Evolutionary conservation across 768 basidiomycete species (phyloP), one percentile per base, ranked within the genome.

Genomic region (Lactarius indigo): DNA sequence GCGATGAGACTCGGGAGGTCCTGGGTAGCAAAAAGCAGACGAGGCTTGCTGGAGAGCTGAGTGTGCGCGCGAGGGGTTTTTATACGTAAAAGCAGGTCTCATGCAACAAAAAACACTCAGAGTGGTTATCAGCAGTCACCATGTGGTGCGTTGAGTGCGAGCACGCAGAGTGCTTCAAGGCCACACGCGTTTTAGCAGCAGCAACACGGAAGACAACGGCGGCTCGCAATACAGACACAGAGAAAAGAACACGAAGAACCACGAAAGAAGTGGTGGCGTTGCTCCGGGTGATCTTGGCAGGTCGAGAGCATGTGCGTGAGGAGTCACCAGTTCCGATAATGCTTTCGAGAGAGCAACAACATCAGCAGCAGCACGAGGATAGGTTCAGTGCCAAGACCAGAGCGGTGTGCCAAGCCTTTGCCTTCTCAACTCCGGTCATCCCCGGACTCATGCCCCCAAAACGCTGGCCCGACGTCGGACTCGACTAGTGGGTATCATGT

Each of bases 401-500:
- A 39, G n/a, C n/a, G 23, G 1, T 54, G 10, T n/a, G 23, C 23
- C n/a, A 18, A n/a, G 52, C 52, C 28, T 28, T n/a, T 39, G 37
- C 12, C n/a, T 28, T 28, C 52, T 54, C 52, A 12, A 6, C 55
- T 56, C 55, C 55, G 55, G 55, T 28, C 30, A 28, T 20, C 3
- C 20, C 55, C 30, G 55, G 57, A 23, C 28, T 10, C 52, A 13
- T 54, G n/a, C 5, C 52, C 28, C 23, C 26, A 28, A 6, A 54
- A n/a, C 12, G n/a, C n/a, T 52, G 7, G 26, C 1, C n/a, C n/a
- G 23, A 18, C 9, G 47, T 9, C n/a, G 52, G 23, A 5, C 52
- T 35, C 59, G 33, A 35, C 17, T n/a, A 28, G 20, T 39, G 17
- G 30, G 20, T 31, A 18, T 52, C 74, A 92, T 94, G 92, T 86